A percentile compares a stretch with the other conserved stretches of the same genome.
Conservation (phyloP, 1,284 basidiomycete species). For the Laetiporus sulphureus region DNA sequence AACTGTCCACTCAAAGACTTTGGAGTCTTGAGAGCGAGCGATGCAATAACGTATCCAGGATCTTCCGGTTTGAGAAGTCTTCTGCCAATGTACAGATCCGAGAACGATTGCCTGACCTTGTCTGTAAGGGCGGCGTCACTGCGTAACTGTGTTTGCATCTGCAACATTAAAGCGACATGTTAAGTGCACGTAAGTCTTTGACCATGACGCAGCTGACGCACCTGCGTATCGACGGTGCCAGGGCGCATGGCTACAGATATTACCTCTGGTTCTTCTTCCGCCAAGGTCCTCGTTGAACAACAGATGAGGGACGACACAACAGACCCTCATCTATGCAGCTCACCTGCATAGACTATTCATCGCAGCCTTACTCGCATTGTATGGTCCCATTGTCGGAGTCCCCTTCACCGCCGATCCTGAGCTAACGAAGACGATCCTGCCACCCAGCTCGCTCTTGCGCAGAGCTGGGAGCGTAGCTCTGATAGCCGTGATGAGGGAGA, state of each 20-base stretch:
- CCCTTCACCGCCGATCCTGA: constrained; percentile 74
- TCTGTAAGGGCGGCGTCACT: constrained; percentile 41
- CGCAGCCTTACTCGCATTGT: constrained; percentile 78
- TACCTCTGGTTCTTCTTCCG: constrained; percentile 74
- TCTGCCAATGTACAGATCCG: constrained; percentile 53
- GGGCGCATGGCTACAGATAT: constrained; percentile 75
- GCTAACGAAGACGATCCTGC: constrained; percentile 72
- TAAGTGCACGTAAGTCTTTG: not conserved
- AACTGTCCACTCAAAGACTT: constrained; percentile 65
- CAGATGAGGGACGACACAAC: not conserved
- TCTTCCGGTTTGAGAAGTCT: constrained; percentile 66
- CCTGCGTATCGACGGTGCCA: constrained; percentile 76
- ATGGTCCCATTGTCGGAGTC: constrained; percentile 69
- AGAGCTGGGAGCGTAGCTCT: constrained; percentile 61
- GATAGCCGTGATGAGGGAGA: constrained; percentile 68
- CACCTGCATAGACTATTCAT: constrained; percentile 79
- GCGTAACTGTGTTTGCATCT: constrained; percentile 70
- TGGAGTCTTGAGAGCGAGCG: constrained; percentile 52
- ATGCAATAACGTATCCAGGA: constrained; percentile 70
- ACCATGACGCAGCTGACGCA: constrained; percentile 19
- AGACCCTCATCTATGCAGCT: constrained; percentile 7
- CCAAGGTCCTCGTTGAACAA: constrained; percentile 64
- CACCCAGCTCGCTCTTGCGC: constrained; percentile 51
- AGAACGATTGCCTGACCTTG: constrained; percentile 49
- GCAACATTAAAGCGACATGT: constrained; percentile 1